Percentiles rank a stretch among this genome's conserved stretches.
Evolutionary conservation across 768 basidiomycete genomes (phyloP).

Genomic region (Collybia sordida): DNA sequence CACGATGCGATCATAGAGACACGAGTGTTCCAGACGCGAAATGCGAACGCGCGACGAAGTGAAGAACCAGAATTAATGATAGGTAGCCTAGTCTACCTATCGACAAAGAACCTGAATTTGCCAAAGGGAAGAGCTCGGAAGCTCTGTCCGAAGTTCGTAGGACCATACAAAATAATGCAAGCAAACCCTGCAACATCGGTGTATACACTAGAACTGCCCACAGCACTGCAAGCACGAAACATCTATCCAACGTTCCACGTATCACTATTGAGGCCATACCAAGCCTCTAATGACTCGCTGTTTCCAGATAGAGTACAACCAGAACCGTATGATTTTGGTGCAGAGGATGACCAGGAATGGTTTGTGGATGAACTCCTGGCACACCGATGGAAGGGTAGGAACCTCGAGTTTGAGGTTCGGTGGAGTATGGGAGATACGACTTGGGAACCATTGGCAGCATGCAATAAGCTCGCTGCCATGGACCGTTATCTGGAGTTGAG

Average conservation of each 20-base stretch:
- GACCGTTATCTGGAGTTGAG: background rate
- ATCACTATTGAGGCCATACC: constrained; percentile 1
- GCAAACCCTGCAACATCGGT: constrained; percentile 1
- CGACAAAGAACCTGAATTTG: constrained; percentile 33
- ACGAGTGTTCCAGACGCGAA: constrained; percentile 21
- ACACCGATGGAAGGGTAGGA: background rate
- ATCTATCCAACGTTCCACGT: constrained; percentile 7
- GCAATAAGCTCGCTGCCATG: background rate
- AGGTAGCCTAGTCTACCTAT: too few relatives aligned
- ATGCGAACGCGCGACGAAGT: constrained; percentile 22
- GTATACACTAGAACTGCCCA: constrained; percentile 8
- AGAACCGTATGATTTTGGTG: too few relatives aligned
- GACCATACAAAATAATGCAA: constrained; percentile 25
- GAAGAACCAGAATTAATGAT: constrained; percentile 29
- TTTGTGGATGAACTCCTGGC: too few relatives aligned
- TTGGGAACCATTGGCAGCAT: background rate
- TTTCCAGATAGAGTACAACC: constrained; percentile 10
- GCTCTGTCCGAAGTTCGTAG: constrained; percentile 31
- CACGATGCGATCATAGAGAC: constrained; percentile 38
- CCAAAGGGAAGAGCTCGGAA: constrained; percentile 28
- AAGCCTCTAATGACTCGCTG: background rate
- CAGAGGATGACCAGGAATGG: too few relatives aligned
- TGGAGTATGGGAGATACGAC: too few relatives aligned
- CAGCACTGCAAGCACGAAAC: background rate
- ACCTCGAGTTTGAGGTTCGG: background rate